phyloP scores from a whole-genome alignment of 2,329 filamentous ascomycete genomes.

The Nigrospora oryzae region DNA sequence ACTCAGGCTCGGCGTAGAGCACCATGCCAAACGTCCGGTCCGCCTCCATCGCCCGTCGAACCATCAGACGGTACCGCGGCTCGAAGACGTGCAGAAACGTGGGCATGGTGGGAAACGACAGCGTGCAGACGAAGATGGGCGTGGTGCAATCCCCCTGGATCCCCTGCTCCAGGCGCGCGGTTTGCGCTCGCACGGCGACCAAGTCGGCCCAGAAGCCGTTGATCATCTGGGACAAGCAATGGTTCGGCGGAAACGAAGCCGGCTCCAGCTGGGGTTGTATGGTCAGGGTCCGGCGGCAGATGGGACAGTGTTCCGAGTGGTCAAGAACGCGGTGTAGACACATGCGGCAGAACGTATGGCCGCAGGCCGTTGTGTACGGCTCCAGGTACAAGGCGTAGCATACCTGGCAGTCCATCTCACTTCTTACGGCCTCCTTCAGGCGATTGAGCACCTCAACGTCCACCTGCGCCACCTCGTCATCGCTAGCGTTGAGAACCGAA shows the following conservation, averaged over 20 bases:
- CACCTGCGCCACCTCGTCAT: constrained; percentile 20
- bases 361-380: constrained; percentile 76
- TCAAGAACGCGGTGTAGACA: constrained; percentile 72
- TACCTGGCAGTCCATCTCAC: constrained; percentile 79
- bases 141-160: constrained; percentile 50
- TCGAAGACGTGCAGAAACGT: constrained; percentile 90
- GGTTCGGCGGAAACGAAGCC: constrained; percentile 46
- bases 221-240: constrained; percentile 53
- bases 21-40: constrained; percentile 81
- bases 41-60: constrained; percentile 66
- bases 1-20: constrained; percentile 50
- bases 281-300: constrained; percentile 61
- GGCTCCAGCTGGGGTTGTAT: constrained; percentile 35
- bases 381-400: constrained; percentile 78
- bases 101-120: constrained; percentile 75
- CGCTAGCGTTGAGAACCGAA: constrained; percentile 16
- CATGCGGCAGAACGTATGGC: constrained; percentile 79
- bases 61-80: constrained; percentile 85
- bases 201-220: constrained; percentile 62
- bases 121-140: constrained; percentile 72
- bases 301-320: constrained; percentile 69
- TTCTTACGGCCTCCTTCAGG: constrained; percentile 52
- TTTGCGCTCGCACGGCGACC: constrained; percentile 47
- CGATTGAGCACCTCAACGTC: constrained; percentile 44
- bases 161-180: constrained; percentile 48